Base-by-base conservation (phyloP, 2,329 filamentous ascomycete species). In the Alternaria sp. region DNA sequence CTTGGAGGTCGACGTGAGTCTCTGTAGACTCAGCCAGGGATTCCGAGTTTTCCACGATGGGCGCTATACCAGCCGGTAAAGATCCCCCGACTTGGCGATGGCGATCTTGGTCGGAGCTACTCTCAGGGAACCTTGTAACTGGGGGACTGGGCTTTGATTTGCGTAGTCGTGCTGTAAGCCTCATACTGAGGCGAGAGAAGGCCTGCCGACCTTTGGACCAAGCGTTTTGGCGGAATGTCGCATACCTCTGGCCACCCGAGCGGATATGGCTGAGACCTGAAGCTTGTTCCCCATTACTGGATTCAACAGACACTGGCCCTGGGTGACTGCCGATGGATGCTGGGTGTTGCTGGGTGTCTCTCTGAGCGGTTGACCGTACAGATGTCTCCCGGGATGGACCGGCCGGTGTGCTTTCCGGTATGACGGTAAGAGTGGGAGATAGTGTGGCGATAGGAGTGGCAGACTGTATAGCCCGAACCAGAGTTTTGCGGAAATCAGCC, bases 401-500 rank as follows among this genome's bases (percentile, higher is more conserved):
- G 15, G 49, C 15, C 28, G 68, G 65, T n/a, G 66, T 47, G 10
- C 45, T 51, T 47, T 71, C 70, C 12, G 70, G 67, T 33, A 71
- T 67, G 47, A 28, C 62, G 9, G 69, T 37, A 49, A 72, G 67
- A 43, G 55, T 55, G 11, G 68, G 45, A 57, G 69, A 67, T 5
- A 72, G 61, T 11, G 67, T 58, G n/a, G 63, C 71, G 23, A 72
- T 56, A 4, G 64, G 50, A 14, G 63, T 69, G 21, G 69, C 58
- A 11, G 67, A 62, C 23, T 71, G 66, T n/a, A 77, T 67, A 43
- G 72, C 71, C 10, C 68, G 55, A 21, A 71, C 28, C 8, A 77
- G 59, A 8, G 65, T 61, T 9, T 58, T 61, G 18, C 66, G 71
- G 33, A 73, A 65, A 9, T 68, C 63, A 4, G 46, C 47, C 18